phyloP scores from a whole-genome alignment of 2,329 filamentous ascomycete species.

The Stachybotrys chlorohalonatus region DNA sequence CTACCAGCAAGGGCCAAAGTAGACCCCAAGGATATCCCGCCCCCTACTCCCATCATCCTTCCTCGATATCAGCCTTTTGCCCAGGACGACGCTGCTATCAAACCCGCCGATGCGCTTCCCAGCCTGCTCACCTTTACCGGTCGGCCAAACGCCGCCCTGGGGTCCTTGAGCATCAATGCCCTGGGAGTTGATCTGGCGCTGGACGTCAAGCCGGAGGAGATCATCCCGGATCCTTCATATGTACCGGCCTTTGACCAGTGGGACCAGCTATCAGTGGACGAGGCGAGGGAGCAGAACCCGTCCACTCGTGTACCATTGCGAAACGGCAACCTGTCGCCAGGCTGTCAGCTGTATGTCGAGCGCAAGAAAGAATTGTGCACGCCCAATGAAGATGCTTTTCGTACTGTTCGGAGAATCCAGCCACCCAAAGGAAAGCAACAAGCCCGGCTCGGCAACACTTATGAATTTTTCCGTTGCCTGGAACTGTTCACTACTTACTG shows the following conservation, averaged over 20 bases:
- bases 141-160: slow-evolving; percentile 30
- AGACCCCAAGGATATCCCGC: slow-evolving; percentile 43
- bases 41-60: slow-evolving; percentile 44
- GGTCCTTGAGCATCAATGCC: slow-evolving; percentile 42
- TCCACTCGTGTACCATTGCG: slow-evolving; percentile 38
- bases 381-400: slow-evolving; percentile 49
- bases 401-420: slow-evolving; percentile 49
- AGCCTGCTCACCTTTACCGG: slow-evolving; percentile 43
- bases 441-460: slow-evolving; percentile 51
- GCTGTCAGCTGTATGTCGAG: slow-evolving; percentile 49
- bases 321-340: slow-evolving; percentile 46
- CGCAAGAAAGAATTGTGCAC: slow-evolving; percentile 47
- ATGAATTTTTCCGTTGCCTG: slow-evolving; percentile 57
- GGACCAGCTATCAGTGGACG: slow-evolving; percentile 38
- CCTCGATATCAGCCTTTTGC: slow-evolving; percentile 34
- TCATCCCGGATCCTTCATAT: slow-evolving; percentile 44
- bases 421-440: slow-evolving; percentile 42
- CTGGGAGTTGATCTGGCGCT: slow-evolving; percentile 47
- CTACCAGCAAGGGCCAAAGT: slow-evolving; percentile 17
- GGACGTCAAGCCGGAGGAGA: slow-evolving; percentile 35
- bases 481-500: slow-evolving; percentile 51
- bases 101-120: slow-evolving; percentile 30
- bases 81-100: slow-evolving; percentile 17
- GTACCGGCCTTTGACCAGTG: slow-evolving; percentile 46
- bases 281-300: slow-evolving; percentile 38